Base-by-base conservation (phyloP, 1,284 basidiomycete species). In the Crucibulum cyathiforme region DNA sequence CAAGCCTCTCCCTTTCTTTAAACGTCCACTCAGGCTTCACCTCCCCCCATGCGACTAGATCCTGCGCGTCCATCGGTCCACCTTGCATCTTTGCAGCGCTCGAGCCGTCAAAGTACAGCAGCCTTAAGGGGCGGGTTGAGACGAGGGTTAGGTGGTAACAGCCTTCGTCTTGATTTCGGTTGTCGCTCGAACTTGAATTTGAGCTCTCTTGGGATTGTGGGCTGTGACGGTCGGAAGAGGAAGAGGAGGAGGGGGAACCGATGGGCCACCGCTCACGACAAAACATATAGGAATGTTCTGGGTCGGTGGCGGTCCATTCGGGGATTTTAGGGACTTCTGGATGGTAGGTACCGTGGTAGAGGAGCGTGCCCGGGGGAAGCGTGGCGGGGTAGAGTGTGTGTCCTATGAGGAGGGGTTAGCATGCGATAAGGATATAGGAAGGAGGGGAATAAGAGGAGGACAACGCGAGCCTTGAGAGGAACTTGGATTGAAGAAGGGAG, bases 71-170 rank as follows among this genome's bases (percentile, higher is more conserved):
- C 66, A 77, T 64, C 1, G 71, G 50, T 19, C 77, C 77, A 3
- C 58, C 62, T 15, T 51, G 36, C 63, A 74, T 69, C 58, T 79
- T 75, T 1, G 71, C 74, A 3, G 74, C 76, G 54, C 75, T 76
- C 48, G 68, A 75, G 15, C 80, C 80, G 60, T 82, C 80, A 53
- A 80, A 80, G 58, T 81, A 79, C 37, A 80, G 64, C 1, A 81
- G 57, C 10, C 75, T 76, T 36, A 81, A 63, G 2, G 76, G 66
- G 3, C 77, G 71, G 2, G 64, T 71, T 7, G 74, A 64, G 15
- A 71, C 70, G 10, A 77, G 69, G 8, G 77, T 79, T 31, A 79
- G 65, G 15, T 78, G 72, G 75, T 74, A 78, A n/a, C n/a, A n/a
- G n/a, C n/a, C n/a, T n/a, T n/a, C n/a, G n/a, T n/a, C n/a, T n/a